phyloP scores from a whole-genome alignment of 306 rosid species.

The Citrullus amarus region DNA sequence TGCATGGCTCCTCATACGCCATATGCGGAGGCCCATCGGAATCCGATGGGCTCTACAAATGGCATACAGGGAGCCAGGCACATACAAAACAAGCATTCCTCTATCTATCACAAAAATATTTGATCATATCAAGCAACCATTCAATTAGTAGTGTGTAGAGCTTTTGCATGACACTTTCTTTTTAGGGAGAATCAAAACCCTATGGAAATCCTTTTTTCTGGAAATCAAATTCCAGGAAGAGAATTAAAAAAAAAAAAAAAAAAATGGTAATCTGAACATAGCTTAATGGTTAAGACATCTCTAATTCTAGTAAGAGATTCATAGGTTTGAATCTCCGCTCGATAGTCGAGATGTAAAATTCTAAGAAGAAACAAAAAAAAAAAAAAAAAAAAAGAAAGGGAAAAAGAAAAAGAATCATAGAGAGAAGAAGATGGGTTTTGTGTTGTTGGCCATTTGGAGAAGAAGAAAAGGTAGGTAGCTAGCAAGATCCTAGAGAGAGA shows the following conservation, averaged over 20 bases:
- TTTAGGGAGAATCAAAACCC: not conserved
- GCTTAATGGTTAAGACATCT: not conserved
- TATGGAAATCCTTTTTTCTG: not conserved
- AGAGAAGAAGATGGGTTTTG: not conserved
- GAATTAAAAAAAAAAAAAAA: not conserved
- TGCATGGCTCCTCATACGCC: constrained; percentile 99
- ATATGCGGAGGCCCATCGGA: constrained; percentile 71
- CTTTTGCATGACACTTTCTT: not conserved
- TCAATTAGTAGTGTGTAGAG: not conserved
- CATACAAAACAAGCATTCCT: constrained; percentile 13
- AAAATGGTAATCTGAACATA: not conserved
- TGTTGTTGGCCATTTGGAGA: not conserved
- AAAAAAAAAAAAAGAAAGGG: too few species aligned
- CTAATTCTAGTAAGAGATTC: not conserved
- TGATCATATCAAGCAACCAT: not conserved
- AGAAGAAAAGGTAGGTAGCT: too few species aligned
- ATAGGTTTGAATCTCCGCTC: not conserved
- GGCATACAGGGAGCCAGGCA: constrained; percentile 99
- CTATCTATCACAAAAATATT: not conserved
- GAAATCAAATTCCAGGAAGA: not conserved
- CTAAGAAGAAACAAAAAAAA: too few species aligned
- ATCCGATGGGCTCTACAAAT: constrained; percentile 75
- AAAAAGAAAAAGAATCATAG: not conserved
- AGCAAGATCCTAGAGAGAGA: not conserved
- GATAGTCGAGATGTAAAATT: not conserved